phyloP scores from a whole-genome alignment of 305 asterid species.

The Striga hermonthica region DNA sequence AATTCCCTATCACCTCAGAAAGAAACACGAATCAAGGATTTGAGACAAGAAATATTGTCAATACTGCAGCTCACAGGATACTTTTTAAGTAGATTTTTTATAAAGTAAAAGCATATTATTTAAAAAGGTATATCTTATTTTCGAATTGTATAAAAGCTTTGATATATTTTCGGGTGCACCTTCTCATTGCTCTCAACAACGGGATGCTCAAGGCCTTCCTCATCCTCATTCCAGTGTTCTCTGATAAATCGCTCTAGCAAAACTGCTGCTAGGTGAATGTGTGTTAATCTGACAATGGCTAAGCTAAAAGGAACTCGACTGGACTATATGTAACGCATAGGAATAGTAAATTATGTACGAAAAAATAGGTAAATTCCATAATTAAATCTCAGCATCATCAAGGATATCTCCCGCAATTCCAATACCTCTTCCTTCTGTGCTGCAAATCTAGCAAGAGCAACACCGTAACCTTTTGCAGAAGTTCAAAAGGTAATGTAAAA shows the following conservation, averaged over 20 bases:
- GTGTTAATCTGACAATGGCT: conserved; percentile 53
- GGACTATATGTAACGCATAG: neutral
- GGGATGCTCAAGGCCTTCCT: conserved; percentile 86
- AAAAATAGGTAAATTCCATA: conserved; percentile 1
- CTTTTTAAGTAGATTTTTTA: neutral
- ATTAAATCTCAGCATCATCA: conserved; percentile 31
- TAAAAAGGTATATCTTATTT: conserved; percentile 6
- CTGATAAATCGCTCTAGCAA: conserved; percentile 79
- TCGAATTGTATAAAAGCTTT: conserved; percentile 13
- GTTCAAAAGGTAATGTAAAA: conserved; percentile 5
- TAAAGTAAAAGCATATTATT: neutral
- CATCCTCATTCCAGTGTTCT: conserved; percentile 88
- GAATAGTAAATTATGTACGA: conserved; percentile 20
- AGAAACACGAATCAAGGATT: conserved; percentile 20
- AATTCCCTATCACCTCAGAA: conserved; percentile 11
- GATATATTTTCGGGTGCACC: conserved; percentile 35
- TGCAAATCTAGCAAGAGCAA: conserved; percentile 72
- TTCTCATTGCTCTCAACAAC: conserved; percentile 70
- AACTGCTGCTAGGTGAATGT: conserved; percentile 83
- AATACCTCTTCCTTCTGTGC: conserved; percentile 59
- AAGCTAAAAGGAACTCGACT: conserved; percentile 16
- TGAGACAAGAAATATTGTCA: conserved; percentile 1
- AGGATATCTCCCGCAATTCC: conserved; percentile 95
- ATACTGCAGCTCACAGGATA: conserved; percentile 2
- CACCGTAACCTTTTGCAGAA: conserved; percentile 73